These are phyloP conservation scores for Phtheirospermum japonicum DNA, from an alignment of 257 asterid species.

Conservation along the genomic window DNA sequence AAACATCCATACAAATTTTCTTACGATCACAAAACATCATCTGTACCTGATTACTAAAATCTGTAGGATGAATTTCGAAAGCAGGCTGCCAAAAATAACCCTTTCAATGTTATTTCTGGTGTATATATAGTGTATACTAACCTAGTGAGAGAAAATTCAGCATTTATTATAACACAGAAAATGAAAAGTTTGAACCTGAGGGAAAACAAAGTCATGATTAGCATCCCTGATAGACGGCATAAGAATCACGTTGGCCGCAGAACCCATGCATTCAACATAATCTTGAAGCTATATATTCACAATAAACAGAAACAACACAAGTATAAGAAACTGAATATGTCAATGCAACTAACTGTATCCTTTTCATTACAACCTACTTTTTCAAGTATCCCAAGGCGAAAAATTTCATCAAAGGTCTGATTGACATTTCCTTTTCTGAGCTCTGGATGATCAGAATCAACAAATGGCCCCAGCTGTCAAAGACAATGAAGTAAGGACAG, in stretches of 20 bases:
- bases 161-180: conserved; percentile 15
- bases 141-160: conserved; percentile 20
- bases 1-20: not conserved
- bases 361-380: conserved; percentile 69
- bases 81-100: conserved; percentile 68
- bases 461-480: conserved; percentile 82
- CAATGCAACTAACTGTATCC: conserved; percentile 16
- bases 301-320: conserved; percentile 22
- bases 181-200: conserved; percentile 53
- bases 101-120: conserved; percentile 16
- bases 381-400: conserved; percentile 70
- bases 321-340: conserved; percentile 20
- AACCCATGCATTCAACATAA: conserved; percentile 90
- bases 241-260: conserved; percentile 72
- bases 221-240: conserved; percentile 94
- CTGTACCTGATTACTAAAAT: conserved; percentile 66
- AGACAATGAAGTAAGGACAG: conserved; percentile 32
- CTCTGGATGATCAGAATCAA: conserved; percentile 92
- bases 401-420: conserved; percentile 73
- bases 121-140: not conserved
- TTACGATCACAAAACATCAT: conserved; percentile 16
- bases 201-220: conserved; percentile 88
- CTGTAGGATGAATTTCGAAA: conserved; percentile 52
- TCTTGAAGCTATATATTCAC: conserved; percentile 72
- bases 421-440: conserved; percentile 60